These are phyloP conservation scores for Metschnikowia continentalis DNA, from an alignment of 805 yeast species.

Conservation along the genomic window DNA sequence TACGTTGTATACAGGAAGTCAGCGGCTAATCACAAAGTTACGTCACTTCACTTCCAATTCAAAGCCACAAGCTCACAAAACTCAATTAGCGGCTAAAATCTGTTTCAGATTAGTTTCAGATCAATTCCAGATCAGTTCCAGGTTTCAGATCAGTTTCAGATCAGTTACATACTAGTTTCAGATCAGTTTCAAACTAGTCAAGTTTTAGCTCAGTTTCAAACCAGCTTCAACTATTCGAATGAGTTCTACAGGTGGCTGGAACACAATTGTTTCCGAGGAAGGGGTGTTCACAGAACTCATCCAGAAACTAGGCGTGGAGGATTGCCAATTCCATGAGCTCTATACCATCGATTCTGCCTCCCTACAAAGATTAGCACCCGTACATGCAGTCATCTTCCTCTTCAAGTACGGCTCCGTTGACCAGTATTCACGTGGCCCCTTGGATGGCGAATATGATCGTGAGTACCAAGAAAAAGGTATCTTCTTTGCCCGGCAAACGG, in stretches of 20 bases:
- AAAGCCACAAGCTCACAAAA: no score
- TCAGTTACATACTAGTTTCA: no score
- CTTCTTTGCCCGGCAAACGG: constrained; percentile 60
- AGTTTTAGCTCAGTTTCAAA: constrained; percentile 3
- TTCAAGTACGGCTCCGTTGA: constrained; percentile 53
- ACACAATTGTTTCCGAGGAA: constrained; percentile 63
- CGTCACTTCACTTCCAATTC: no score
- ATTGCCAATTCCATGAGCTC: constrained; percentile 56
- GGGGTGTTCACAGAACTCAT: constrained; percentile 62
- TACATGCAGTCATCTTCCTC: constrained; percentile 58
- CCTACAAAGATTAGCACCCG: constrained; percentile 33
- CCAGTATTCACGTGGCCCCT: constrained; percentile 25
- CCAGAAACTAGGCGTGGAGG: constrained; percentile 49
- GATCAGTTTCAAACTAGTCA: no score
- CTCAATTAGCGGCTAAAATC: no score
- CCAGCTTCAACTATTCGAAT: no score
- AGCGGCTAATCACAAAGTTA: no score
- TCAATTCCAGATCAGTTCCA: no score
- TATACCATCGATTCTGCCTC: constrained; percentile 47
- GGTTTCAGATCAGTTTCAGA: no score
- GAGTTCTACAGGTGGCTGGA: constrained; percentile 40
- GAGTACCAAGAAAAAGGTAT: constrained; percentile 33
- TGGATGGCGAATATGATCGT: constrained; percentile 42
- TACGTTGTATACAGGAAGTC: no score
- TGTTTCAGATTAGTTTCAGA: no score